Conservation (phyloP, 192 early-diverging fungal species). For the Radiomyces spectabilis region DNA sequence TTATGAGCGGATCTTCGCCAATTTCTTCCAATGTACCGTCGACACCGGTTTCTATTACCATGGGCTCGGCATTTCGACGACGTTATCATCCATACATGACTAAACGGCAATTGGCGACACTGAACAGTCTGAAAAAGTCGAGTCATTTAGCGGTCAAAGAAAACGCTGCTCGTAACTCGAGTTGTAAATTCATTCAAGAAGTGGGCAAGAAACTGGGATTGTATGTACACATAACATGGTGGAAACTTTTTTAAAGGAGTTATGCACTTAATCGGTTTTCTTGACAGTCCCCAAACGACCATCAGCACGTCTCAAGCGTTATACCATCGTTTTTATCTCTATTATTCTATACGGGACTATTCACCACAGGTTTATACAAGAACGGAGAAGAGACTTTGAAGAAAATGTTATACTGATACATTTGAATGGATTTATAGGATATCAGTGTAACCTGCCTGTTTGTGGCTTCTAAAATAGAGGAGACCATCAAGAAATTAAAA, state of each 20-base stretch:
- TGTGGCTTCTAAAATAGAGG: constrained; percentile 81
- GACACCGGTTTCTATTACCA: constrained; percentile 9
- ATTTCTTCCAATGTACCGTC: too few relatives aligned
- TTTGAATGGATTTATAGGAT: constrained; percentile 26
- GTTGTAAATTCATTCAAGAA: constrained; percentile 42
- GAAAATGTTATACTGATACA: not conserved
- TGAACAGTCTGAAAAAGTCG: constrained; percentile 8
- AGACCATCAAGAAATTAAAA: constrained; percentile 76
- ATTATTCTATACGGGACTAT: constrained; percentile 40
- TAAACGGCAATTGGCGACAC: constrained; percentile 14
- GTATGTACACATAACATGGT: constrained; percentile 26
- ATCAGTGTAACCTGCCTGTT: constrained; percentile 64
- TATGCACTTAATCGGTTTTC: not conserved
- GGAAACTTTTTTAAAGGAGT: not conserved
- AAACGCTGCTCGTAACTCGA: constrained; percentile 8
- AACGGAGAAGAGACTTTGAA: not conserved
- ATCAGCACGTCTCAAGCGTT: constrained; percentile 50
- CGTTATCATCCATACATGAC: constrained; percentile 15
- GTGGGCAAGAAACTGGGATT: constrained; percentile 50
- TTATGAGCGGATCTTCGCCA: too few relatives aligned
- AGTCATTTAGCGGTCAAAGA: constrained; percentile 13
- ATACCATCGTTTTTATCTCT: constrained; percentile 48
- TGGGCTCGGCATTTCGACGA: constrained; percentile 8
- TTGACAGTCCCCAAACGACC: constrained; percentile 47
- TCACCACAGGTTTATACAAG: constrained; percentile 27